Evolutionary conservation across 2,329 filamentous ascomycete genomes (phyloP).

Genomic region (Alternaria sp.): DNA sequence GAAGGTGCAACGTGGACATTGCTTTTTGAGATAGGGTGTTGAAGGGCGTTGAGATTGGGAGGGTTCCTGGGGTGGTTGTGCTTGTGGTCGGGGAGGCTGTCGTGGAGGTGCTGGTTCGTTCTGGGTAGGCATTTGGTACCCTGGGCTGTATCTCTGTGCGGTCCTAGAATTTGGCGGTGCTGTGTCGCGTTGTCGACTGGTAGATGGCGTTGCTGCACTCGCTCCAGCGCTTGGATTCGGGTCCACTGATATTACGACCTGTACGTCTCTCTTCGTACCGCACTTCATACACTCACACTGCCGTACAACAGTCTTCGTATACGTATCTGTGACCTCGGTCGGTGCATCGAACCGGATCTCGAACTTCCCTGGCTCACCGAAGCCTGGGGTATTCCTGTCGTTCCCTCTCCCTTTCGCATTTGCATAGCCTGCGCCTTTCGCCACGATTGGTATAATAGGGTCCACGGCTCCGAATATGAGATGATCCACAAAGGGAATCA

Average conservation of each 20-base stretch:
- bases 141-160: conserved; percentile 33
- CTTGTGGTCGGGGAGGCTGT: conserved; percentile 24
- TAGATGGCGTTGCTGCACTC: neutral
- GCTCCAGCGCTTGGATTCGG: conserved; percentile 29
- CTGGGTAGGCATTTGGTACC: conserved; percentile 32
- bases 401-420: conserved; percentile 29
- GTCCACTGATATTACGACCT: conserved; percentile 43
- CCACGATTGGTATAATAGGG: conserved; percentile 43
- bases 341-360: conserved; percentile 46
- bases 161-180: conserved; percentile 23
- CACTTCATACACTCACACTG: conserved; percentile 47
- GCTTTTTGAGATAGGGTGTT: conserved; percentile 40
- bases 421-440: conserved; percentile 39
- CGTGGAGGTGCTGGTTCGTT: conserved; percentile 21
- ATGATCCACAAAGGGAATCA: conserved; percentile 45
- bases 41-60: conserved; percentile 16
- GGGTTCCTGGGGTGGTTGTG: conserved; percentile 9
- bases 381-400: conserved; percentile 19
- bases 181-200: conserved; percentile 20
- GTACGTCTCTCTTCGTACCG: conserved; percentile 43
- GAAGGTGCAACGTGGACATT: conserved; percentile 45
- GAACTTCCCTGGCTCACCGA: conserved; percentile 39
- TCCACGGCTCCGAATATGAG: conserved; percentile 41
- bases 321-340: conserved; percentile 35
- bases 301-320: conserved; percentile 38